Evolutionary conservation across 352 stramenopile species (phyloP), one percentile per base, ranked within the genome.

Genomic region (Pythium rhizo-oryzae): DNA sequence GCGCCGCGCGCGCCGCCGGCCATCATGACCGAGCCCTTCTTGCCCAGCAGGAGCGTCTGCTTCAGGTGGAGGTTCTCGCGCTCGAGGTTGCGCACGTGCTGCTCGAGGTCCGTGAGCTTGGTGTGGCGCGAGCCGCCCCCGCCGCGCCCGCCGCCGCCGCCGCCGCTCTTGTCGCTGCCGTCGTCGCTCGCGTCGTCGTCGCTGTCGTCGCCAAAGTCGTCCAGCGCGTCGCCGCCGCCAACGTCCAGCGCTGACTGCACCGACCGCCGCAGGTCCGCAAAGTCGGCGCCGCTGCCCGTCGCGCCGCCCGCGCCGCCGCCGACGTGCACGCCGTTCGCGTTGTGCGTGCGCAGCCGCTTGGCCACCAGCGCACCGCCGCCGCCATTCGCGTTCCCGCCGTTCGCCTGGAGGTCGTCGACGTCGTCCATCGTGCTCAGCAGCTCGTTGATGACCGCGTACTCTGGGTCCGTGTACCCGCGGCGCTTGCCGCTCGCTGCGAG

Each of bases 61-160:
- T 93, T 93, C 18, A 93, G 54, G 56, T 92, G 83, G 49, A 92
- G 46, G 66, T 93, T 93, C 67, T 93, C 83, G 43, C 80, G 75
- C 74, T 93, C 85, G 6, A 93, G 67, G 6, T 65, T 71, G 30
- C 85, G 80, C 72, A 93, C 85, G 60, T 90, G 82, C 51, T 83
- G 64, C 63, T 92, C 85, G 39, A 93, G 70, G 50, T 93, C 80
- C 41, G 83, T 89, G 53, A 93, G 80, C 57, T 87, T 90, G n/a
- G 78, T 87, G 61, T 92, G 75, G 43, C 75, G 75, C 51, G 75
- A 77, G 21, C 62, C 55, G 19, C 70, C 57, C 39, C 62, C 41
- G 18, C 52, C 43, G 19, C 59, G 46, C 8, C 53, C 50, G 21
- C 47, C 64, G 11, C 43, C 30, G 33, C 37, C 21, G n/a, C 50